Conservation (phyloP, 1,139 yeast species). For the Candida sp. region DNA sequence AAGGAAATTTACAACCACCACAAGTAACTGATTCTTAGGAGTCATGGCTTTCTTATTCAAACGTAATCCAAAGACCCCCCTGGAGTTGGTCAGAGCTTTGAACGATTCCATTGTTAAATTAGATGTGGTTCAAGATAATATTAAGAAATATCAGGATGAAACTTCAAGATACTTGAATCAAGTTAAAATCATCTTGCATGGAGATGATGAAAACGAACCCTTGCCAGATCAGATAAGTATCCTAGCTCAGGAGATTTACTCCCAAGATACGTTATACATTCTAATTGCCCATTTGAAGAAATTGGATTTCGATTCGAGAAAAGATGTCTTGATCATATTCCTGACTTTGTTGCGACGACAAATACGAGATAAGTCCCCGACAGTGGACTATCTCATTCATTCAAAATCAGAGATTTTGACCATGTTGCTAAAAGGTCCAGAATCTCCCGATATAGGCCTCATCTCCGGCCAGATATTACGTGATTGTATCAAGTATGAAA, state of each 20-base stretch:
- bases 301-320: slow-evolving; percentile 86
- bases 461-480: slow-evolving; percentile 78
- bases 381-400: slow-evolving; percentile 75
- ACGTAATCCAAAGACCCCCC: slow-evolving; percentile 89
- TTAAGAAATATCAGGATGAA: slow-evolving; percentile 72
- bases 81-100: slow-evolving; percentile 72
- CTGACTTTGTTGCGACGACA: slow-evolving; percentile 78
- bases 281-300: slow-evolving; percentile 55
- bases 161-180: slow-evolving; percentile 66
- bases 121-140: slow-evolving; percentile 49
- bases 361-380: slow-evolving; percentile 74
- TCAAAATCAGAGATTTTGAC: slow-evolving; percentile 61
- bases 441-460: slow-evolving; percentile 66
- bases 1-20: neutral
- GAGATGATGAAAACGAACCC: slow-evolving; percentile 67
- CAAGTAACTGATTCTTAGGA: neutral
- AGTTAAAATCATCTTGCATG: slow-evolving; percentile 65
- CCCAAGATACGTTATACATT: slow-evolving; percentile 65
- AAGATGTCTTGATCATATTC: slow-evolving; percentile 74
- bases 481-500: slow-evolving; percentile 82
- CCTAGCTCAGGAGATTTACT: slow-evolving; percentile 71
- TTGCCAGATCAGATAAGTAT: slow-evolving; percentile 74
- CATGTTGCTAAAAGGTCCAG: slow-evolving; percentile 66
- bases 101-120: slow-evolving; percentile 71
- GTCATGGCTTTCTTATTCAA: slow-evolving; percentile 86